Evolutionary conservation across 208 protist genomes (phyloP).

Genomic region (Crithidia expoeki): DNA sequence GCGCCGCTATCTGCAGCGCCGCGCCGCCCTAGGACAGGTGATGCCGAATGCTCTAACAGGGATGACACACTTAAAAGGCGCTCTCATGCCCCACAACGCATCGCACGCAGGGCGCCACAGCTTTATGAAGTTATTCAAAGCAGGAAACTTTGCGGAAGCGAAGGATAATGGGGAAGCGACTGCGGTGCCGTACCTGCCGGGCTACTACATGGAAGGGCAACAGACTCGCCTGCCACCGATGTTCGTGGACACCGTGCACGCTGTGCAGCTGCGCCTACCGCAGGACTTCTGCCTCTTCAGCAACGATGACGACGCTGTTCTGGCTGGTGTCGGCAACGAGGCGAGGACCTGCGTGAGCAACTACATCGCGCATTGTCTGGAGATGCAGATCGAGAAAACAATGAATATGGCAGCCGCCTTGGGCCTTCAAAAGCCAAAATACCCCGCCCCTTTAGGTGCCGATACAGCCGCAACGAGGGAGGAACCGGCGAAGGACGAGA

Average conservation of each 20-base stretch:
- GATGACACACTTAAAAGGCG: not conserved
- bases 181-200: constrained; percentile 50
- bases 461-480: not conserved
- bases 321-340: constrained; percentile 45
- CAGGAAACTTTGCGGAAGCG: not conserved
- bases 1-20: constrained; percentile 44
- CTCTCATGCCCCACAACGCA: not conserved
- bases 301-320: constrained; percentile 1
- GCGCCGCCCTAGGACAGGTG: constrained; percentile 39
- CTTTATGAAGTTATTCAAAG: not conserved
- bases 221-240: constrained; percentile 55
- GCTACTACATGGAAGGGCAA: constrained; percentile 69
- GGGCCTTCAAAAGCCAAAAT: not conserved
- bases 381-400: not conserved
- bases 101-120: not conserved
- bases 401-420: not conserved
- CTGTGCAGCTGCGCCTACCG: constrained; percentile 58
- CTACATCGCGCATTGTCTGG: constrained; percentile 40
- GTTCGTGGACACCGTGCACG: constrained; percentile 47
- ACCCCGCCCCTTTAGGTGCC: not conserved
- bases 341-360: constrained; percentile 64
- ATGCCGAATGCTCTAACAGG: constrained; percentile 22
- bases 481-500: not conserved
- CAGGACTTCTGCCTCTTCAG: constrained; percentile 75
- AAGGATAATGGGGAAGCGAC: not conserved